Base-by-base conservation (phyloP, 257 asterid genomes). In the Thymus quinquecostatus region DNA sequence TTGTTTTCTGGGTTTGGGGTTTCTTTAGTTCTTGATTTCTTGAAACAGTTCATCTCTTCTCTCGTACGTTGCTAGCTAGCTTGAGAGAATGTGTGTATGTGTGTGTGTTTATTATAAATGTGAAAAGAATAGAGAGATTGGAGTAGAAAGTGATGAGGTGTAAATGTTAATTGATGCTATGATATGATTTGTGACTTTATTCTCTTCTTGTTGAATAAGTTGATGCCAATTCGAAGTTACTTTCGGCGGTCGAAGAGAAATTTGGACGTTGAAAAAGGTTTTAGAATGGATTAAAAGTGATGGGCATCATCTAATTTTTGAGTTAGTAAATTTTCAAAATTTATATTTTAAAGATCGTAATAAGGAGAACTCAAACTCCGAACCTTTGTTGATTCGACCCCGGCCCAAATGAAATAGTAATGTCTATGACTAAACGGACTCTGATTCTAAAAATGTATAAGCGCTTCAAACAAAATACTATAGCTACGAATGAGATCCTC, bases 31-130 rank as follows among this genome's bases (percentile, higher is more conserved):
- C 64, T 82, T 10, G 89, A 76, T 74, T 66, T 83, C 71, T 77
- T 83, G 44, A 66, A 90, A 75, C 90, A 90, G 66, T 38, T 78
- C 96, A 90, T 86, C 44, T 71, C 81, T 60, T 60, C 21, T 44
- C 66, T 3, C 48, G 48, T 21, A 21, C 21, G 21, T 21, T 21
- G 21, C 21, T 21, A 21, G 21, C 21, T 21, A 4, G 9, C 11
- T 62, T 6, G 55, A 71, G 70, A 49, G 29, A 8, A 13, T 34
- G 4, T 30, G 58, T 3, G 8, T 21, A 21, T 43, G 13, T 50
- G 28, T 49, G 21, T 43, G 47, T 2, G 38, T 41, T 41, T 3
- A 41, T 41, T 34, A 34, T 34, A 34, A 34, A 1, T 45, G n/a
- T 8, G 10, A 45, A 45, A 45, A 45, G 10, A 8, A 45, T 21